Evolutionary conservation across 2,329 filamentous ascomycete genomes (phyloP), one percentile per base, ranked within the genome.

Genomic region (Incumbomyces lentus): DNA sequence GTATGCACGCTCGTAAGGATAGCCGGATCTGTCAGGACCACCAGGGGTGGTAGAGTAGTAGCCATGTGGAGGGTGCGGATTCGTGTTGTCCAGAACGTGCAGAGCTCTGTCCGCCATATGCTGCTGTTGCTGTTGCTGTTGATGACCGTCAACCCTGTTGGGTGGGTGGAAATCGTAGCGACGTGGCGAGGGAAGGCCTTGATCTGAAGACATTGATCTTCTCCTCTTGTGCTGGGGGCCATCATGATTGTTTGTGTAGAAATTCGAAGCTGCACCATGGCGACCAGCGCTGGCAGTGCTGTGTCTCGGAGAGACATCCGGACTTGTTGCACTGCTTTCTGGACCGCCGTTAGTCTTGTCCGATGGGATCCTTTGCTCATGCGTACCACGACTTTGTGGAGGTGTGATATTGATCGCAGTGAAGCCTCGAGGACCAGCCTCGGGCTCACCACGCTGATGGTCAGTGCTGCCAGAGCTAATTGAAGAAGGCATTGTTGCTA

Each of bases 61-160:
- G 30, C 36, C 40, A 14, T 32, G 36, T 18, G 46, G 16, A 10
- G 22, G 32, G 29, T 47, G 46, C 36, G 47, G 52, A 29, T 50
- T 49, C 12, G 50, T 41, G 19, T 19, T 47, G 12, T 45, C 50
- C 14, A 57, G 41, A 7, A 51, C 53, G 36, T 48, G 53, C 17
- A 57, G 47, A 36, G 55, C 55, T 41, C 53, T 47, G 42, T 55
- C 51, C 30, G 52, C 52, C 48, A 55, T 47, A 43, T 57, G 55
- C 40, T 55, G 52, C 40, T 45, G 42, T 13, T 45, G 42, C 40
- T 45, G 41, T 7, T 44, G 41, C n/a, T n/a, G n/a, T n/a, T n/a
- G 22, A 26, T 26, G 22, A 17, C 17, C 33, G 47, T 44, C 44
- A n/a, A 33, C 22, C 29, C 30, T 44, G 19, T 34, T 37, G 8